Conservation (phyloP, 441 rosid genomes). For the Jatropha multifida region DNA sequence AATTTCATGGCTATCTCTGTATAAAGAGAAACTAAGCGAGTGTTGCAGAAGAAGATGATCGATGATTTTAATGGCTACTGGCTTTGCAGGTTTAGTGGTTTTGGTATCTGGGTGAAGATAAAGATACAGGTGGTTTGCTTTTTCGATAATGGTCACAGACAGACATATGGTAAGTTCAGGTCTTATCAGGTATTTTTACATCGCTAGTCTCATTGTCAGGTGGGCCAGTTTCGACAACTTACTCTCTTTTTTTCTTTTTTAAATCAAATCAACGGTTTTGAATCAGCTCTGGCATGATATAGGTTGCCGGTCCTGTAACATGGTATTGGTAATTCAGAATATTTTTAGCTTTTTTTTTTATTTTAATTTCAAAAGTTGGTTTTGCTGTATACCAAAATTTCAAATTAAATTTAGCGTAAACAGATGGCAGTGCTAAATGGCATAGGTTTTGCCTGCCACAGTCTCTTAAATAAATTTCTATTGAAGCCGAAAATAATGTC, state of each 20-base stretch:
- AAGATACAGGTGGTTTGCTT: constrained; percentile 7
- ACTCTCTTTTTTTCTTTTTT: neutral
- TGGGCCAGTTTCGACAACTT: neutral
- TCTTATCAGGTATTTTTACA: constrained; percentile 11
- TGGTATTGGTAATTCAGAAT: too few relatives aligned
- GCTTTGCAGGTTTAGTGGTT: constrained; percentile 25
- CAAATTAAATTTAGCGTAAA: neutral
- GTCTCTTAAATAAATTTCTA: too few relatives aligned
- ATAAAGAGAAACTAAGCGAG: neutral
- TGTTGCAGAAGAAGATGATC: constrained; percentile 5
- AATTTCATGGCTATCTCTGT: constrained; percentile 25
- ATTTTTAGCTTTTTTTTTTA: too few relatives aligned
- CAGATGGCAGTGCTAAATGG: too few relatives aligned
- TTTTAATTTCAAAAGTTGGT: too few relatives aligned
- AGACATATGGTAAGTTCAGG: constrained; percentile 25
- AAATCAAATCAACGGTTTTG: neutral
- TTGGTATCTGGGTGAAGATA: constrained; percentile 33
- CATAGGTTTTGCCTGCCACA: too few relatives aligned
- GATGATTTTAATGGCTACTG: constrained; percentile 8
- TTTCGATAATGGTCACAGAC: neutral
- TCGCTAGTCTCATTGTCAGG: neutral
- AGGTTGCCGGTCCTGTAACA: neutral
- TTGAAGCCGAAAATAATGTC: too few relatives aligned
- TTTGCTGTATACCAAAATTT: too few relatives aligned
- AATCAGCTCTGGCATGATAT: neutral